Conservation (phyloP, 2,329 filamentous ascomycete genomes). For the Apiospora marii region DNA sequence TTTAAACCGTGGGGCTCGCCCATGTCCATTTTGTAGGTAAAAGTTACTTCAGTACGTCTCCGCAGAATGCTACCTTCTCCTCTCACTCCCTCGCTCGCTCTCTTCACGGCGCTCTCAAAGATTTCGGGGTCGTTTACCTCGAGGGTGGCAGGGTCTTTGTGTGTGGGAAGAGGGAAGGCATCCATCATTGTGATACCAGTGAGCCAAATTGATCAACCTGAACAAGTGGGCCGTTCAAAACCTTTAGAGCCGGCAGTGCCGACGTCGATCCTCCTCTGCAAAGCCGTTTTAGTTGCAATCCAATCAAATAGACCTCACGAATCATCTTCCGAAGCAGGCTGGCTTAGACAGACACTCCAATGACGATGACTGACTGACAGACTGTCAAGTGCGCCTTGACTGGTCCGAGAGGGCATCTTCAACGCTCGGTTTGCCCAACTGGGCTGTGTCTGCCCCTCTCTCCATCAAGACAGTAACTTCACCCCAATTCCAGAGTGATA, state of each 20-base stretch:
- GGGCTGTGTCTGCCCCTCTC: neutral
- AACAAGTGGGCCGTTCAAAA: slow-evolving; percentile 9
- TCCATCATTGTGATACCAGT: slow-evolving; percentile 1
- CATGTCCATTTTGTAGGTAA: neutral
- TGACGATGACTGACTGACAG: neutral
- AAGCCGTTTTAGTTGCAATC: neutral
- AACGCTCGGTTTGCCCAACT: neutral
- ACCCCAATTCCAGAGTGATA: neutral
- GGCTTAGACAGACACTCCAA: neutral
- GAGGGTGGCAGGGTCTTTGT: neutral
- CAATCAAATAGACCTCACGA: slow-evolving; percentile 5
- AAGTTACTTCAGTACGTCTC: slow-evolving; percentile 8
- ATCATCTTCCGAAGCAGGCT: neutral
- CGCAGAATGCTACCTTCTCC: slow-evolving; percentile 13
- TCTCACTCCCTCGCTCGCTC: neutral
- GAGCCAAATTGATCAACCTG: slow-evolving; percentile 18
- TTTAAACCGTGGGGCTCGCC: slow-evolving; percentile 8
- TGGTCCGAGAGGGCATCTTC: neutral
- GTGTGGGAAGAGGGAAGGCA: neutral
- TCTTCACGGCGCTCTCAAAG: neutral
- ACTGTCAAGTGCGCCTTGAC: slow-evolving; percentile 5
- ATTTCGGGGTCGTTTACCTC: neutral
- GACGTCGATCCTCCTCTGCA: slow-evolving; percentile 1
- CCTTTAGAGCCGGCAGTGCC: slow-evolving; percentile 19
- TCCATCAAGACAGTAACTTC: neutral